Conservation (phyloP, 441 rosid species). For the Jatropha podagrica region DNA sequence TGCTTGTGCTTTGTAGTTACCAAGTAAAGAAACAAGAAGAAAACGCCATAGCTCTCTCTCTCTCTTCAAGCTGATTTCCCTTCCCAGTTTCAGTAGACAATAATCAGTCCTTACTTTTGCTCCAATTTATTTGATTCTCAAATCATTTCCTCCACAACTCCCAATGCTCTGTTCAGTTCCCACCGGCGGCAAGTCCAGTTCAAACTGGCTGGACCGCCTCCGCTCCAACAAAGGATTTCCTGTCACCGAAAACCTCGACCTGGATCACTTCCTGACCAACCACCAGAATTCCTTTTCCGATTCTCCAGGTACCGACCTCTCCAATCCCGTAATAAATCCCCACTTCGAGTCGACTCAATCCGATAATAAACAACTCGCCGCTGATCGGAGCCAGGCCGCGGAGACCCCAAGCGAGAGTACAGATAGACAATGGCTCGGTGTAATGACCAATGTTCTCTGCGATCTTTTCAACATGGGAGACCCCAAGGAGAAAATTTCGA, state of each 20-base stretch:
- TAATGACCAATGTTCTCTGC: conserved; percentile 67
- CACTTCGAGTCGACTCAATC: conserved; percentile 41
- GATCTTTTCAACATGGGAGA: conserved; percentile 75
- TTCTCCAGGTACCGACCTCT: conserved; percentile 26
- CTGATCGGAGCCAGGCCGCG: conserved; percentile 20
- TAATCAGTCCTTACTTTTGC: not conserved
- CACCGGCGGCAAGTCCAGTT: conserved; percentile 50
- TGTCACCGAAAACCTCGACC: conserved; percentile 50
- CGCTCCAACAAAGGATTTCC: conserved; percentile 80
- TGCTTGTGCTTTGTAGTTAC: not conserved
- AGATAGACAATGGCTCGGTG: conserved; percentile 53
- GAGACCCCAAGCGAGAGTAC: conserved; percentile 30
- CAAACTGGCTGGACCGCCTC: conserved; percentile 87
- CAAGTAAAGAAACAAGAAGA: not conserved
- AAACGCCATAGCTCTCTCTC: not conserved
- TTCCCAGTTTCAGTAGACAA: too few relatives aligned
- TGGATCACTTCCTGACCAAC: conserved; percentile 55
- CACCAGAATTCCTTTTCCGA: conserved; percentile 3
- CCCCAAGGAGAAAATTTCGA: conserved; percentile 13
- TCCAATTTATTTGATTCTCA: not conserved
- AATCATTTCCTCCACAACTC: not conserved
- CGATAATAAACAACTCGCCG: conserved; percentile 7
- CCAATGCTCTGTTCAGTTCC: conserved; percentile 65
- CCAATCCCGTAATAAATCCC: conserved; percentile 29
- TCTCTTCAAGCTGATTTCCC: not conserved